Conservation (phyloP, 1,284 basidiomycete genomes). For the Cutaneotrichosporon dermatis region DNA sequence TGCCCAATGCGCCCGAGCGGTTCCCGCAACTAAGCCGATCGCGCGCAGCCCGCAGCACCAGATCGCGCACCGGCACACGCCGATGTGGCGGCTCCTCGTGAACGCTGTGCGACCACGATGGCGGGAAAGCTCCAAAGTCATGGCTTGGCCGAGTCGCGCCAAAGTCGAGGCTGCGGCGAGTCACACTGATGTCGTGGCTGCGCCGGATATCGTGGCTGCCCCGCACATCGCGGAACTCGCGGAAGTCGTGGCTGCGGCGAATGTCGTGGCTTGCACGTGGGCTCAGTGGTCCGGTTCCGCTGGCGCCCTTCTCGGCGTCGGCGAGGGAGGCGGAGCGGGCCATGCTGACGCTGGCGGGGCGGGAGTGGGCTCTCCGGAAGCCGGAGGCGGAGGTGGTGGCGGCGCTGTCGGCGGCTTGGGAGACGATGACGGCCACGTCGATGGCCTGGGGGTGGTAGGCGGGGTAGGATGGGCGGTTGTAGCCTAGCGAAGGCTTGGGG, state of each 20-base stretch:
- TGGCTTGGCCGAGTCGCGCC: neutral
- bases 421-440: constrained; percentile 1
- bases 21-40: constrained; percentile 13
- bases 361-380: neutral
- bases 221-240: neutral
- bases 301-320: constrained; percentile 8
- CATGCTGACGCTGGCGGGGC: constrained; percentile 1
- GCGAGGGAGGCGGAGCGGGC: neutral
- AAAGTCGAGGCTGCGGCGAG: neutral
- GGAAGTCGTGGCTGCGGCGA: neutral
- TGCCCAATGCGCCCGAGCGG: constrained; percentile 27
- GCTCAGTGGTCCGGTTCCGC: neutral
- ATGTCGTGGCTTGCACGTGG: neutral
- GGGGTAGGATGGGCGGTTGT: neutral
- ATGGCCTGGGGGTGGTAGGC: neutral
- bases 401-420: neutral
- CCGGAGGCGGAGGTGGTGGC: neutral
- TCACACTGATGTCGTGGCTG: neutral
- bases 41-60: constrained; percentile 5
- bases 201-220: neutral
- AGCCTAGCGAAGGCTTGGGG: neutral
- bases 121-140: constrained; percentile 12
- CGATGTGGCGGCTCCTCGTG: neutral
- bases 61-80: neutral
- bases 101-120: constrained; percentile 10